Percentiles rank a stretch among this genome's conserved stretches.
phyloP scores from a whole-genome alignment of 2,329 filamentous ascomycete species.

The Myriosclerotinia scirpicola region DNA sequence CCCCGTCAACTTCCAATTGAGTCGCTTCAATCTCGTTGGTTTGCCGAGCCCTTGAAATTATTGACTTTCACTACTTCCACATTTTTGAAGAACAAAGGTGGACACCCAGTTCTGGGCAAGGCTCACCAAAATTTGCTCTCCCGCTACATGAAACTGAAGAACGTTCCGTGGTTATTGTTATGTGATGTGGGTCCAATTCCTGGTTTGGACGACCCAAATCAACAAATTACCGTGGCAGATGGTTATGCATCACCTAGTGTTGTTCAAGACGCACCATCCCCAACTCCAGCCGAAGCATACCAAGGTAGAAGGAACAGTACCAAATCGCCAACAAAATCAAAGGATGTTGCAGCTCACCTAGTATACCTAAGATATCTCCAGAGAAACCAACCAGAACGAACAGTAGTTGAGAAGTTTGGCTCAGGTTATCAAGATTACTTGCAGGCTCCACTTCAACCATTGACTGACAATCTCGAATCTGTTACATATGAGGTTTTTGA shows the following conservation, averaged over 20 bases:
- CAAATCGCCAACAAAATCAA: constrained; percentile 48
- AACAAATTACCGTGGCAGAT: constrained; percentile 35
- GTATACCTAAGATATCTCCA: constrained; percentile 85
- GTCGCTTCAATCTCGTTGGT: constrained; percentile 65
- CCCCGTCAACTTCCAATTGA: constrained; percentile 59
- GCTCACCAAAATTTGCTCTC: constrained; percentile 62
- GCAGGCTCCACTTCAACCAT: constrained; percentile 88
- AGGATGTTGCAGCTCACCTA: constrained; percentile 64
- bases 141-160: constrained; percentile 63
- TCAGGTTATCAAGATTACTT: constrained; percentile 89
- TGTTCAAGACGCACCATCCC: constrained; percentile 41
- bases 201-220: constrained; percentile 40
- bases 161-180: constrained; percentile 62
- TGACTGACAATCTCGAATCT: constrained; percentile 95
- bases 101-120: constrained; percentile 61
- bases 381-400: constrained; percentile 69
- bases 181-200: constrained; percentile 58
- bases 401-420: constrained; percentile 66
- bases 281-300: constrained; percentile 71
- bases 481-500: constrained; percentile 99
- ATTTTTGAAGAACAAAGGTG: constrained; percentile 61
- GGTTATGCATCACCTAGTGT: constrained; percentile 45
- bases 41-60: constrained; percentile 65
- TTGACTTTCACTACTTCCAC: constrained; percentile 54
- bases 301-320: constrained; percentile 43